Evolutionary conservation across 495 filamentous ascomycete genomes (phyloP).

Genomic region (Lasiosphaeria ovina): DNA sequence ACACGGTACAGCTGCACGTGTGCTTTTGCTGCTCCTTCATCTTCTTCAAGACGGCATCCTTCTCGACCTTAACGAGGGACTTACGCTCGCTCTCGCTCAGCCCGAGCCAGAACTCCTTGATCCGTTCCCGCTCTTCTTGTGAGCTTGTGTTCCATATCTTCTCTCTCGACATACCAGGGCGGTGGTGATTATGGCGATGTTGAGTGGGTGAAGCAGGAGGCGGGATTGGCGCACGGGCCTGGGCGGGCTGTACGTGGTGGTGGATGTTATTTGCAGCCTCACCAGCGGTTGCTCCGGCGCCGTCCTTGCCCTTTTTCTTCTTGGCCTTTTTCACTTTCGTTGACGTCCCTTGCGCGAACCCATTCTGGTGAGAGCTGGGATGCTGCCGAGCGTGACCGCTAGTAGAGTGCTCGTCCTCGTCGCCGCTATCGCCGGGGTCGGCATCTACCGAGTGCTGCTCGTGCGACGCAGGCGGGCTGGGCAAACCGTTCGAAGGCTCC

Average conservation of each 20-base stretch:
- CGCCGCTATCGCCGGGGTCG: slow-evolving; percentile 30
- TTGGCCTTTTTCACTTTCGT: slow-evolving; percentile 57
- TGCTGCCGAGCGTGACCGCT: not conserved
- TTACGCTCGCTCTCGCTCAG: slow-evolving; percentile 91
- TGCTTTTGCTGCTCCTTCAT: slow-evolving; percentile 99
- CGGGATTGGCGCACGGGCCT: slow-evolving; percentile 17
- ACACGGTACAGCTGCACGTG: slow-evolving; percentile 96
- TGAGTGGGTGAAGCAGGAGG: slow-evolving; percentile 22
- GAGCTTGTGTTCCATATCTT: slow-evolving; percentile 97
- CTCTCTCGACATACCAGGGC: slow-evolving; percentile 60
- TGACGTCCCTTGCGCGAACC: slow-evolving; percentile 13
- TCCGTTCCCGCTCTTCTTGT: slow-evolving; percentile 89
- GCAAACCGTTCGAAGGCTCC: slow-evolving; percentile 38
- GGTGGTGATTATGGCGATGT: slow-evolving; percentile 26
- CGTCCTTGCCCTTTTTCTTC: slow-evolving; percentile 48
- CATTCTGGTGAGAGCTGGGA: slow-evolving; percentile 13
- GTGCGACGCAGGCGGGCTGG: slow-evolving; percentile 35
- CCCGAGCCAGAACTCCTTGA: slow-evolving; percentile 98
- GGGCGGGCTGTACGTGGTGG: slow-evolving; percentile 19
- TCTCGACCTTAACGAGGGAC: slow-evolving; percentile 94
- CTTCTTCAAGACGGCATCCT: slow-evolving; percentile 94
- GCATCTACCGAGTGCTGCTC: slow-evolving; percentile 29
- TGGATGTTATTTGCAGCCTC: slow-evolving; percentile 14
- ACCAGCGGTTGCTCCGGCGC: slow-evolving; percentile 13
- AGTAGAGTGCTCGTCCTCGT: slow-evolving; percentile 24